phyloP scores from a whole-genome alignment of 441 rosid genomes.

The Bruguiera hainesii region DNA sequence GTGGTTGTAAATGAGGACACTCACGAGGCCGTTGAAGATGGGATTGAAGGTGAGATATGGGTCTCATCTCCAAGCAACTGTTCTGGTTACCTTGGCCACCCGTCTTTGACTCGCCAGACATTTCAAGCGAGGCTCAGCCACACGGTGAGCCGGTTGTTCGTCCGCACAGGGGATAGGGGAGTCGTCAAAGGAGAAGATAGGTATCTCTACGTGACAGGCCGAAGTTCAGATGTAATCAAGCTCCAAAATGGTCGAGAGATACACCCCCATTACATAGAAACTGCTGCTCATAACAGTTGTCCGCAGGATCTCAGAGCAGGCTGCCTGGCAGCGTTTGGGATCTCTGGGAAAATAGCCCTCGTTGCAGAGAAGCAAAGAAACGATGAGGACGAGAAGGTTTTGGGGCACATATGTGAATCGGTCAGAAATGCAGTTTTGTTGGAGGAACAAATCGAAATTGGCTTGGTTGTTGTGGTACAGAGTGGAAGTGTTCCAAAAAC shows the following conservation, averaged over 20 bases:
- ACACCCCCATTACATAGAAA: slow-evolving; percentile 57
- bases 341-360: slow-evolving; percentile 25
- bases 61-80: slow-evolving; percentile 66
- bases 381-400: slow-evolving; percentile 13
- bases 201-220: slow-evolving; percentile 50
- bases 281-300: slow-evolving; percentile 36
- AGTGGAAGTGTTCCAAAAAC: slow-evolving; percentile 48
- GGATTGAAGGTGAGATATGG: slow-evolving; percentile 63
- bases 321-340: slow-evolving; percentile 44
- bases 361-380: slow-evolving; percentile 50
- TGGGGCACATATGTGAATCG: slow-evolving; percentile 37
- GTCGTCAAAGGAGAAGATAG: slow-evolving; percentile 44
- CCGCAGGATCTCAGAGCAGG: slow-evolving; percentile 47
- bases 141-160: slow-evolving; percentile 25
- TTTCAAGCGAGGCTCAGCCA: slow-evolving; percentile 40
- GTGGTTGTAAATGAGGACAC: slow-evolving; percentile 54
- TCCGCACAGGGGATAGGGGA: slow-evolving; percentile 57
- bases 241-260: slow-evolving; percentile 25
- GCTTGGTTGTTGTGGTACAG: slow-evolving; percentile 43
- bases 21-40: slow-evolving; percentile 39
- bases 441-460: slow-evolving; percentile 36
- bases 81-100: slow-evolving; percentile 53
- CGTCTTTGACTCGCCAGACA: slow-evolving; percentile 36
- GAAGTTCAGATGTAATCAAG: slow-evolving; percentile 45
- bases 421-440: slow-evolving; percentile 31